Base-by-base conservation (phyloP, 164 flowering plant species). In the Dillenia turbinata region DNA sequence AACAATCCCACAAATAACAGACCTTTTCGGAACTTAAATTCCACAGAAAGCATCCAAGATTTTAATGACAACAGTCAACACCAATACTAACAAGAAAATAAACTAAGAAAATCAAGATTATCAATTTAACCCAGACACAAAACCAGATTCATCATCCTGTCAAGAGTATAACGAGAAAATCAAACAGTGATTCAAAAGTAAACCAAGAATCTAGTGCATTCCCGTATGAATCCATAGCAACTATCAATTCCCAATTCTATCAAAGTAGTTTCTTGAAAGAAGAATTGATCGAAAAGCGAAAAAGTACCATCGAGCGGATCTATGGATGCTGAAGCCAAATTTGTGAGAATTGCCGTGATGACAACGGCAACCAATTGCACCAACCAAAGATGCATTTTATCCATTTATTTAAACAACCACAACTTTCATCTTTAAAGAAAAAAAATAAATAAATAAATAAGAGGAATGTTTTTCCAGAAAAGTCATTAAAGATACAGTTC, bases 301-400 rank as follows among this genome's bases (percentile, higher is more conserved):
- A 10, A 50, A 12, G 62, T 61, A 83, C 89, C 86, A 1, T 82
- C 89, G 0, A 49, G 61, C 3, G 62, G 70, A 70, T 85, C 74
- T 1, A 85, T 80, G 45, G 9, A 49, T 2, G 83, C 76, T 8
- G 12, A 46, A 61, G 71, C 69, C 47, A 52, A 65, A 17, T 54
- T 51, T 49, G 63, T 64, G 53, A 75, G 50, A 69, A 65, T 43
- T 15, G 56, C 66, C 54, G 19, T 67, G 68, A 65, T 61, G 59
- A 78, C 54, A 49, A 62, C 5, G 12, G 52, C 60, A 14, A 60
- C 50, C 55, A 72, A 26, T 26, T 26, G 66, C 52, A 10, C 61
- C 54, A 51, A 56, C 56, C 15, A 48, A 7, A 22, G 49, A 19
- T 17, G 12, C 43, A 17, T 47, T 50, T 60, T 66, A 22, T 51